Conservation (phyloP, 176 grass and related monocot genomes). For the Luzula sylvatica region DNA sequence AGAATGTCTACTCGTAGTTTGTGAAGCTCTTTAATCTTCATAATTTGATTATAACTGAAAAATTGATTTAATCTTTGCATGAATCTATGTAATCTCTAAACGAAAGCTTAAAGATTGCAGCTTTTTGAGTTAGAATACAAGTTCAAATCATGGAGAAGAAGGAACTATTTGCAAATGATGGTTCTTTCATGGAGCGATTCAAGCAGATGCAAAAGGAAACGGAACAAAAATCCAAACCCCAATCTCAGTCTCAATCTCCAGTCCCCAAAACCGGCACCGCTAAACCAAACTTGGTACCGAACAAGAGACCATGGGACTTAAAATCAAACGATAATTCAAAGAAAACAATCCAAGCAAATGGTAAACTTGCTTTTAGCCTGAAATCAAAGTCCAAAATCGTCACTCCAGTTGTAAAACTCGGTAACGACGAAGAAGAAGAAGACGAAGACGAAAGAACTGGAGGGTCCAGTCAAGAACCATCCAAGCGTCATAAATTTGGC, state of each 20-base stretch:
- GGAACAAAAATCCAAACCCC: conserved; percentile 30
- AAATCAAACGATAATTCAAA: conserved; percentile 27
- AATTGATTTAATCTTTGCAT: no score
- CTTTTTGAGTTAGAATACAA: conserved; percentile 12
- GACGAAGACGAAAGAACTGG: conserved; percentile 14
- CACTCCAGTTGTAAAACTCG: conserved; percentile 38
- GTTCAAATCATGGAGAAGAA: conserved; percentile 33
- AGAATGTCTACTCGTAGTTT: no score
- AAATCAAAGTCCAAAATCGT: conserved; percentile 79
- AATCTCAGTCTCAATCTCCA: neutral
- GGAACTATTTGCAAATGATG: conserved; percentile 83
- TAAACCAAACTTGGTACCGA: conserved; percentile 14
- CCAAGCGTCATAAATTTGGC: conserved; percentile 39
- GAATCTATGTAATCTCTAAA: conserved; percentile 18
- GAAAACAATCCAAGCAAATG: conserved; percentile 32
- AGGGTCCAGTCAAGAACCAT: conserved; percentile 22
- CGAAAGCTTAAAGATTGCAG: conserved; percentile 39
- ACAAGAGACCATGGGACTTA: conserved; percentile 51
- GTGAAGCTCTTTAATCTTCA: no score
- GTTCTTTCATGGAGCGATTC: conserved; percentile 92
- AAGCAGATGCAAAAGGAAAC: conserved; percentile 83
- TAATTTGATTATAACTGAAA: no score
- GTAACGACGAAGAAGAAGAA: conserved; percentile 49
- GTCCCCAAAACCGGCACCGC: conserved; percentile 9
- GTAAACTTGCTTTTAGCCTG: conserved; percentile 86